Evolutionary conservation across 306 rosid genomes (phyloP).

Genomic region (Pterocarpus santalinus): DNA sequence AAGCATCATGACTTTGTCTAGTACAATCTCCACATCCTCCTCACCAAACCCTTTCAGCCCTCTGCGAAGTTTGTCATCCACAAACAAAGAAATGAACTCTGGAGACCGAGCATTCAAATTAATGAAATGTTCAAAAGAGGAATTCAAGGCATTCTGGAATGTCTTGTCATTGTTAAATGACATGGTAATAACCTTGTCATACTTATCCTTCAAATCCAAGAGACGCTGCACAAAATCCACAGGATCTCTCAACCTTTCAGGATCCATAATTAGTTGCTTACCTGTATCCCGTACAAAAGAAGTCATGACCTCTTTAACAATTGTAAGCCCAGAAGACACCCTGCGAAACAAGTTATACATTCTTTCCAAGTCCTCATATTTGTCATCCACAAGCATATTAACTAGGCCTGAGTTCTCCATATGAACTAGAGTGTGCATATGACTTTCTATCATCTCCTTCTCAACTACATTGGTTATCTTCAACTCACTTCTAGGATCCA

Average conservation of each 20-base stretch:
- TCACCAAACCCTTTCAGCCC: slow-evolving; percentile 65
- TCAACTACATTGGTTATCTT: slow-evolving; percentile 62
- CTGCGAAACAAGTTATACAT: slow-evolving; percentile 62
- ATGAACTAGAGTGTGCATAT: slow-evolving; percentile 58
- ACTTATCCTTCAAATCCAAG: slow-evolving; percentile 65
- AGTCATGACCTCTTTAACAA: slow-evolving; percentile 64
- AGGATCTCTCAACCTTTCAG: slow-evolving; percentile 67
- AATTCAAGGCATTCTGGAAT: slow-evolving; percentile 69
- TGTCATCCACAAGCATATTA: slow-evolving; percentile 62
- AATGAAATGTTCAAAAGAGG: slow-evolving; percentile 68
- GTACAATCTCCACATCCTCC: slow-evolving; percentile 67
- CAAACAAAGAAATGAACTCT: slow-evolving; percentile 68
- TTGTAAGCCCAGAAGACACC: slow-evolving; percentile 58
- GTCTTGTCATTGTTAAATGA: slow-evolving; percentile 62
- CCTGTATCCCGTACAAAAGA: slow-evolving; percentile 59
- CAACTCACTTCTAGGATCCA: slow-evolving; percentile 59
- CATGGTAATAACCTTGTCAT: slow-evolving; percentile 54
- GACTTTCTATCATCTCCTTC: slow-evolving; percentile 64
- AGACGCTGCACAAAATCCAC: slow-evolving; percentile 67
- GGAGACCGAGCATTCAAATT: slow-evolving; percentile 69
- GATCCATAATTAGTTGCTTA: slow-evolving; percentile 60
- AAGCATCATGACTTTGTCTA: slow-evolving; percentile 74
- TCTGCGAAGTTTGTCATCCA: slow-evolving; percentile 68
- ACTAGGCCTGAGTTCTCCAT: slow-evolving; percentile 71
- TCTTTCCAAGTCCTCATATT: slow-evolving; percentile 63